Evolutionary conservation across 1,284 basidiomycete species (phyloP), one percentile per base, ranked within the genome.

Genomic region (Hemileia vastatrix): DNA sequence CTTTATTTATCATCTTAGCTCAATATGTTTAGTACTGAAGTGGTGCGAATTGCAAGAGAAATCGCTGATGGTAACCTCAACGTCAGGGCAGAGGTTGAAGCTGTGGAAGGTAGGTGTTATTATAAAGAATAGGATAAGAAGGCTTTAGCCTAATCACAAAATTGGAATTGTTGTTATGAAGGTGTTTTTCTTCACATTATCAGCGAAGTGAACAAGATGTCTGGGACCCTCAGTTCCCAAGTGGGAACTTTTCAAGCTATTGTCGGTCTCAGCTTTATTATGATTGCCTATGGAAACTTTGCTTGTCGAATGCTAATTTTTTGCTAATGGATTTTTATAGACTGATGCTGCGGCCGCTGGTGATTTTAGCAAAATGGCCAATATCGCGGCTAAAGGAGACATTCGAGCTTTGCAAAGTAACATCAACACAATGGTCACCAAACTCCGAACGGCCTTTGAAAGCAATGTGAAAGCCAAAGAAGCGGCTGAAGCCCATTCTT

Each of bases 391-490:
- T 40, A 56, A 56, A 55, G 61, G 61, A 21, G 61, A 63, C 6
- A 63, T 63, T 8, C 40, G 54, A 3, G 54, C 54, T 33, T 54
- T 63, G 6, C 54, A 63, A 40, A 63, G 54, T 52, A 56, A 63
- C 18, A 63, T 63, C n/a, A 63, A 63, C 27, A 56, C 61, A n/a
- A 63, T 63, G 61, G 61, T 63, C 45, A 56, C 54, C n/a, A 63
- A 57, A 33, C 54, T 63, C 4, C 32, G 61, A 18, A 57, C 54
- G 6, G 61, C 61, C 6, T 57, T 63, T 24, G 54, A 63, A 40
- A 63, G 54, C 31, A 63, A 63, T n/a, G 54, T 57, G n/a, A 57
- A 56, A 27, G 61, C 61, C 21, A 63, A 57, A 24, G 61, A 63
- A 43, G 54, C 61, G n/a, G 61, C 61, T 8, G 61, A 63, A 49